These are phyloP conservation scores for Persicaria tinctoria DNA, from an alignment of 148 eudicot genomes.

Conservation along the genomic window DNA sequence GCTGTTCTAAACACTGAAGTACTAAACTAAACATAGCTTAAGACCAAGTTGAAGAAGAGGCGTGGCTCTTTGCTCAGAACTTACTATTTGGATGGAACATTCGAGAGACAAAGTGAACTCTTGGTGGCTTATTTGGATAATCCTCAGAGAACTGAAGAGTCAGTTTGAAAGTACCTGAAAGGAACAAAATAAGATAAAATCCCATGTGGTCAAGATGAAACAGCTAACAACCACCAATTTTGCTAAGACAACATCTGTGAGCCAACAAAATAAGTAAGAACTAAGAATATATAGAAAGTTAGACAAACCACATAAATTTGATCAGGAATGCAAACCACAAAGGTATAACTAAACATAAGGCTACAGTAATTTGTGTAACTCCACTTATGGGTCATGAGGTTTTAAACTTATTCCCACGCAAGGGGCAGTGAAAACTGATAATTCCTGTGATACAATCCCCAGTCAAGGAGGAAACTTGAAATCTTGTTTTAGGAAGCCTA, in stretches of 20 bases:
- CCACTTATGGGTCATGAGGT: too few relatives aligned
- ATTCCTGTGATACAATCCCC: too few relatives aligned
- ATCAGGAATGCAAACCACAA: not conserved
- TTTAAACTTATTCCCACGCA: too few relatives aligned
- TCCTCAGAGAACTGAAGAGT: conserved; percentile 50
- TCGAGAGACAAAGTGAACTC: conserved; percentile 51
- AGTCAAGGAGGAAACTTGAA: too few relatives aligned
- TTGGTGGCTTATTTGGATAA: conserved; percentile 58
- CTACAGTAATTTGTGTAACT: too few relatives aligned
- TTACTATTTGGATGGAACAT: conserved; percentile 63
- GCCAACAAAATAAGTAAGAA: not conserved
- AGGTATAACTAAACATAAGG: not conserved
- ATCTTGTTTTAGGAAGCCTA: too few relatives aligned
- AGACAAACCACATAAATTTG: not conserved
- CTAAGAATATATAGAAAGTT: not conserved
- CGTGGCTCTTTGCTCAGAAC: conserved; percentile 10
- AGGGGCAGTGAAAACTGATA: too few relatives aligned
- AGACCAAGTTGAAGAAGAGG: not conserved
- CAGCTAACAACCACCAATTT: not conserved
- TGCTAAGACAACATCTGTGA: not conserved
- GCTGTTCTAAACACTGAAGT: not conserved
- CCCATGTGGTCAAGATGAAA: not conserved
- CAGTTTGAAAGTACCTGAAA: conserved; percentile 48
- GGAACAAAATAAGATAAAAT: not conserved
- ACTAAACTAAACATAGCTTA: not conserved